Conservation (phyloP, 169 alveolate species). For the Plasmodium gonderi region DNA sequence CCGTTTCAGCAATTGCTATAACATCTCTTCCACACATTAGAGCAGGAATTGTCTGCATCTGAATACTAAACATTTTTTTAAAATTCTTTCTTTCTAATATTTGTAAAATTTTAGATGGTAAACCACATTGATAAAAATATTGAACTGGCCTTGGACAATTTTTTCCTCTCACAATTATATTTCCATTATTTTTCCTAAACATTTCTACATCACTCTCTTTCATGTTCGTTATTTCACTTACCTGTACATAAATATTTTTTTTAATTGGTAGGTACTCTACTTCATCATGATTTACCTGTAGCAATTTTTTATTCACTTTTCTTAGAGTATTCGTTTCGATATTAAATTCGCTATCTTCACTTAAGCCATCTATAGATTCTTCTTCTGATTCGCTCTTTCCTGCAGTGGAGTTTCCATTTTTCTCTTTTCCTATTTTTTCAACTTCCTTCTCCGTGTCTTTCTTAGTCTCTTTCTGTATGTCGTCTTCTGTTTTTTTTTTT, state of each 20-base stretch:
- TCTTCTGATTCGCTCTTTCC: slow-evolving; percentile 72
- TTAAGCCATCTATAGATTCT: neutral
- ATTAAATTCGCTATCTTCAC: slow-evolving; percentile 76
- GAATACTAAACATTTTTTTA: slow-evolving; percentile 96
- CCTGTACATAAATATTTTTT: slow-evolving; percentile 91
- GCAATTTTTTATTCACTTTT: slow-evolving; percentile 85
- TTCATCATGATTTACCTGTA: slow-evolving; percentile 89
- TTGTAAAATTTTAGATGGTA: slow-evolving; percentile 92
- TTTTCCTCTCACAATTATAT: slow-evolving; percentile 94
- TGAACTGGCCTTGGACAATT: slow-evolving; percentile 94
- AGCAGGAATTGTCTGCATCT: slow-evolving; percentile 96
- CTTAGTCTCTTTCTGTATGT: neutral
- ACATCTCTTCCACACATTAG: slow-evolving; percentile 96
- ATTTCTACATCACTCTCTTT: slow-evolving; percentile 92
- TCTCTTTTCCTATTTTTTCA: slow-evolving; percentile 24
- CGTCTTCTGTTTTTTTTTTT: slow-evolving; percentile 38
- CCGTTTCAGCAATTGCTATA: slow-evolving; percentile 99
- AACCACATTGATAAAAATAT: slow-evolving; percentile 98
- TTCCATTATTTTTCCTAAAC: slow-evolving; percentile 89
- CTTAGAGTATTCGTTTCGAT: slow-evolving; percentile 44
- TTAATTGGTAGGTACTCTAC: slow-evolving; percentile 88
- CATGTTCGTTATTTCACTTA: slow-evolving; percentile 88
- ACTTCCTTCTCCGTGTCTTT: slow-evolving; percentile 17
- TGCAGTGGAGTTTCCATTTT: no score
- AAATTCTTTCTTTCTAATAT: slow-evolving; percentile 92